A percentile compares a stretch with the other conserved stretches of the same genome.
Evolutionary conservation across 192 early-diverging fungal species (phyloP).

Genomic region (Jimgerdemannia flammicorona): DNA sequence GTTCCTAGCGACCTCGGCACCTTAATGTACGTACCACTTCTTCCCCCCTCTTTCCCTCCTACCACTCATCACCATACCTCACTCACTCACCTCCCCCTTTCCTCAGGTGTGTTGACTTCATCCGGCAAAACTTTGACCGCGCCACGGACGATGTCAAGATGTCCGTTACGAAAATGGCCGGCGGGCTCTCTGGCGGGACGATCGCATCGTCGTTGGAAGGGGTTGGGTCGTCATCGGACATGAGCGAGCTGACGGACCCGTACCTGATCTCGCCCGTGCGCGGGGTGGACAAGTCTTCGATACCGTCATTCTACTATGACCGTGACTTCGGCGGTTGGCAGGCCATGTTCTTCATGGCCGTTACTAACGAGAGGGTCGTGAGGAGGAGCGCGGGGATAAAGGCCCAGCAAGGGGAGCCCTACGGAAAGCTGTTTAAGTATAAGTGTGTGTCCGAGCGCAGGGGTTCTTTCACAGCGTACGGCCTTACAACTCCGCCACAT

Average conservation of each 20-base stretch:
- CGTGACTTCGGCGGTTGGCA: constrained; percentile 58
- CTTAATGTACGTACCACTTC: constrained; percentile 46
- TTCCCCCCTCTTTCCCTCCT: no score
- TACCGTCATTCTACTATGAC: constrained; percentile 43
- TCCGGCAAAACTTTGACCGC: constrained; percentile 39
- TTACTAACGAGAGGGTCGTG: constrained; percentile 61
- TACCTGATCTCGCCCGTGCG: constrained; percentile 22
- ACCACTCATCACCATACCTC: not conserved
- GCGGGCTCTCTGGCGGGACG: constrained; percentile 68
- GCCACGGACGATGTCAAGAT: constrained; percentile 60
- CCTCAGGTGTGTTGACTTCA: constrained; percentile 47
- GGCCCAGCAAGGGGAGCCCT: constrained; percentile 28
- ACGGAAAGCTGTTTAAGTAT: constrained; percentile 41
- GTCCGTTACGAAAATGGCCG: constrained; percentile 47
- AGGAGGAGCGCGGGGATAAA: constrained; percentile 56
- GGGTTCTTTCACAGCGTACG: constrained; percentile 4
- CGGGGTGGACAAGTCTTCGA: constrained; percentile 25
- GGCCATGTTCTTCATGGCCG: constrained; percentile 58
- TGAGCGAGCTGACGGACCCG: constrained; percentile 7
- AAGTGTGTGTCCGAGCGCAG: no score
- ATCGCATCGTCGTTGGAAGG: constrained; percentile 36
- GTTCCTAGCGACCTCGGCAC: constrained; percentile 86
- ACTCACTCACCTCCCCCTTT: not conserved
- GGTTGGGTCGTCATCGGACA: constrained; percentile 9
- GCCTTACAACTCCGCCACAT: not conserved